A percentile compares a stretch with the other conserved stretches of the same genome.
Evolutionary conservation across 192 early-diverging fungal genomes (phyloP).

Genomic region (Coemansia sp.): DNA sequence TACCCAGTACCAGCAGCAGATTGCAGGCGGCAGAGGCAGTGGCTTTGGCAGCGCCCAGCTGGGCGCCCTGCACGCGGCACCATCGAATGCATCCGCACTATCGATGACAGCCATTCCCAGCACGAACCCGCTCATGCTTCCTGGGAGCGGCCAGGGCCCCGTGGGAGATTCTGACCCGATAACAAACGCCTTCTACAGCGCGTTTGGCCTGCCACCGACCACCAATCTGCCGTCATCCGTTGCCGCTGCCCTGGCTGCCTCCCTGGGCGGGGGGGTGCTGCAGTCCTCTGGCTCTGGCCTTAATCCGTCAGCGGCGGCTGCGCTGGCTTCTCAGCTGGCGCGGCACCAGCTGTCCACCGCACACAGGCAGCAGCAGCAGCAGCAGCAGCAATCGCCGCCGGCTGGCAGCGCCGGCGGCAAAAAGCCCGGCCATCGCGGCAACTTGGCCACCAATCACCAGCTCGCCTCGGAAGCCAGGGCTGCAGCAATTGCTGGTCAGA

Average conservation of each 20-base stretch:
- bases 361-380: slow-evolving; percentile 8
- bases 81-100: neutral
- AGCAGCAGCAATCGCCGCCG: neutral
- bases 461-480: neutral
- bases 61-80: neutral
- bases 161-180: slow-evolving; percentile 38
- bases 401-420: neutral
- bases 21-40: neutral
- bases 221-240: slow-evolving; percentile 8
- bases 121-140: slow-evolving; percentile 54
- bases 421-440: slow-evolving; percentile 1
- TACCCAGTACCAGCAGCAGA: neutral
- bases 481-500: neutral
- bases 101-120: slow-evolving; percentile 38
- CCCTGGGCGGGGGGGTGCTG: slow-evolving; percentile 5
- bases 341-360: slow-evolving; percentile 37
- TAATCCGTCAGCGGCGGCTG: slow-evolving; percentile 24
- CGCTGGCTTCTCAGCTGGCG: slow-evolving; percentile 33
- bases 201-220: slow-evolving; percentile 36
- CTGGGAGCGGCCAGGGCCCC: slow-evolving; percentile 49
- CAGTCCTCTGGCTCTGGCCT: slow-evolving; percentile 17
- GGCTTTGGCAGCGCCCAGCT: neutral
- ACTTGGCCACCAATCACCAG: neutral
- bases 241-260: slow-evolving; percentile 8
- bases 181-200: slow-evolving; percentile 50